Conservation (phyloP, 768 basidiomycete species). For the Heimioporus sp. region DNA sequence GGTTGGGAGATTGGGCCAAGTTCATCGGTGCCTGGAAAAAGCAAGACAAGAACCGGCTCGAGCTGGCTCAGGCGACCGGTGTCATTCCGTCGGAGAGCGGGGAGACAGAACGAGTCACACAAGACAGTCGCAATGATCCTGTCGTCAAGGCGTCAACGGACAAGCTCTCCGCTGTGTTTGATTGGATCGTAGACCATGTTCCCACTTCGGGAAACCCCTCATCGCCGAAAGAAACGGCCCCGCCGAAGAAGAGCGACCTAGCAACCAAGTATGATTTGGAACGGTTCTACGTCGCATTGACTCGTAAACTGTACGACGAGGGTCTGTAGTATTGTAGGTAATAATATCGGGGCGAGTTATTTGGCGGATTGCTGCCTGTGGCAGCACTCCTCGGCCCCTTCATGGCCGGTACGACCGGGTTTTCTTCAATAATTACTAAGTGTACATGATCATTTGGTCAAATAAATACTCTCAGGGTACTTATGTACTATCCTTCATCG, state of each 20-base stretch:
- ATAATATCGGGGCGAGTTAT: too few relatives aligned
- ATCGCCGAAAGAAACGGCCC: constrained; percentile 18
- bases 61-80: constrained; percentile 24
- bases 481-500: too few relatives aligned
- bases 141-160: constrained; percentile 67
- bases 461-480: too few relatives aligned
- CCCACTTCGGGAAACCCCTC: constrained; percentile 34
- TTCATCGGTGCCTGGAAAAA: constrained; percentile 62
- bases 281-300: constrained; percentile 84
- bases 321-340: constrained; percentile 52
- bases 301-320: constrained; percentile 89
- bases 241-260: constrained; percentile 44
- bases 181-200: constrained; percentile 76
- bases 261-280: constrained; percentile 77
- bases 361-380: too few relatives aligned
- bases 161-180: constrained; percentile 69
- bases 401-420: too few relatives aligned
- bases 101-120: constrained; percentile 20
- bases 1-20: constrained; percentile 54
- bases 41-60: constrained; percentile 43
- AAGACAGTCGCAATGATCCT: constrained; percentile 45
- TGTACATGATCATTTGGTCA: too few relatives aligned
- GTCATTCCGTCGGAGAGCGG: constrained; percentile 5
- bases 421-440: too few relatives aligned
- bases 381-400: too few relatives aligned